Conservation (phyloP, 345 rosid genomes). For the Ceriops tagal region DNA sequence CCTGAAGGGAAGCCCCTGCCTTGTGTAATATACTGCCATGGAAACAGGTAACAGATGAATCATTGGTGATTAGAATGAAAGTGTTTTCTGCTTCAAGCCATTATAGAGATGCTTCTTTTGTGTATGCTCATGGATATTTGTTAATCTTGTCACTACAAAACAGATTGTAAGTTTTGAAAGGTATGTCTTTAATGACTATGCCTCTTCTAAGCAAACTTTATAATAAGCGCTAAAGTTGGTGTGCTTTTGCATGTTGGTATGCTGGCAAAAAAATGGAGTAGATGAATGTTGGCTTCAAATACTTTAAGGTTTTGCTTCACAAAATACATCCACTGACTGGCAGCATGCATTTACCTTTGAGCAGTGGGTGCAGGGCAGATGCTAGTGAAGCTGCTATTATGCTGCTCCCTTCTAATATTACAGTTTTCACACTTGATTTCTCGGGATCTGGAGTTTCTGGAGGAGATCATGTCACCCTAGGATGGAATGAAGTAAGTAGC, state of each 20-base stretch:
- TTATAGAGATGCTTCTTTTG: neutral
- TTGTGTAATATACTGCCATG: constrained; percentile 96
- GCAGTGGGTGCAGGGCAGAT: constrained; percentile 93
- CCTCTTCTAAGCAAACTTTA: neutral
- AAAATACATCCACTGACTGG: constrained; percentile 16
- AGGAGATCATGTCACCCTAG: constrained; percentile 82
- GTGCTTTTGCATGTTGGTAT: neutral
- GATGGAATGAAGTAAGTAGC: constrained; percentile 77
- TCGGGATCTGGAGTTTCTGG: constrained; percentile 90
- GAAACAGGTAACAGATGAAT: constrained; percentile 59
- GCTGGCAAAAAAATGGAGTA: neutral
- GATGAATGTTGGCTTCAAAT: neutral
- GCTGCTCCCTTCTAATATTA: constrained; percentile 78
- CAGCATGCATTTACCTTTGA: constrained; percentile 29
- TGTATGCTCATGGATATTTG: neutral
- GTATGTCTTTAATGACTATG: neutral
- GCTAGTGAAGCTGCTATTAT: constrained; percentile 92
- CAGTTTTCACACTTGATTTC: constrained; percentile 90
- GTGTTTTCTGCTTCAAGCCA: neutral
- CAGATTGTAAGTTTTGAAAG: neutral
- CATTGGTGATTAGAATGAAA: neutral
- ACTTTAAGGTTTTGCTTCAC: neutral
- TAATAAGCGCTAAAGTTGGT: neutral
- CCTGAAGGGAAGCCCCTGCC: constrained; percentile 72
- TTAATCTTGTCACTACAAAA: constrained; percentile 1